Base-by-base conservation (phyloP, 1,284 basidiomycete species). In the Fomitopsis betulina region DNA sequence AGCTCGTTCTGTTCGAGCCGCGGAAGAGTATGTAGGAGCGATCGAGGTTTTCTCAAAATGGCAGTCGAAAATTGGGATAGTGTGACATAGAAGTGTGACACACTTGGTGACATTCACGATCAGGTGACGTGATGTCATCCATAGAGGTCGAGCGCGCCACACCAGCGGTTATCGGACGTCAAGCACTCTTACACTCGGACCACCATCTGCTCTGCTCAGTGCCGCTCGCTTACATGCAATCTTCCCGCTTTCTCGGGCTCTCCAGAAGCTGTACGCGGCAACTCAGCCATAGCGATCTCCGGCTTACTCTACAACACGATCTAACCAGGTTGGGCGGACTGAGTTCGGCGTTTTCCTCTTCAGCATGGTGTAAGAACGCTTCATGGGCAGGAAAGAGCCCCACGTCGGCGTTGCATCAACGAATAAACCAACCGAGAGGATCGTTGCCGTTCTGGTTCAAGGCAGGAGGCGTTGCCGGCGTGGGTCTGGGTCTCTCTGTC, bases 401-500 rank as follows among this genome's bases (percentile, higher is more conserved):
- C 1, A 21, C 33, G 12, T 53, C 21, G 17, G 21, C 39, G 19
- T 1, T 15, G 9, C 17, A 33, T 3, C 23, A 32, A 3, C 17
- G 17, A 33, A 17, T 43, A 3, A 8, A 4, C 32, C 12, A 15
- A 8, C 3, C 17, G 13, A 30, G 35, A 23, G 39, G 33, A 3
- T 15, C 52, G 0, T 19, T 53, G 32, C 47, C 25, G 27, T 23
- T 27, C 40, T 25, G 57, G 55, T 39, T 54, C 50, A 62, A 65
- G 61, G 54, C 38, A 38, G 62, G 62, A 1, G 67, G 68, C 5
- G 27, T 68, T 9, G 63, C 65, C 1, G 62, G 69, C 21, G 57
- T 67, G 1, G 68, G 72, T 9, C 55, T 74, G 2, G 69, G 68
- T 19, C 55, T 73, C 53, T 66, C 68, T 6, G 64, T 66, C 53